Percentiles rank a stretch among this genome's conserved stretches.
phyloP scores from a whole-genome alignment of 192 early-diverging fungal genomes.

The Umbelopsis vinacea region DNA sequence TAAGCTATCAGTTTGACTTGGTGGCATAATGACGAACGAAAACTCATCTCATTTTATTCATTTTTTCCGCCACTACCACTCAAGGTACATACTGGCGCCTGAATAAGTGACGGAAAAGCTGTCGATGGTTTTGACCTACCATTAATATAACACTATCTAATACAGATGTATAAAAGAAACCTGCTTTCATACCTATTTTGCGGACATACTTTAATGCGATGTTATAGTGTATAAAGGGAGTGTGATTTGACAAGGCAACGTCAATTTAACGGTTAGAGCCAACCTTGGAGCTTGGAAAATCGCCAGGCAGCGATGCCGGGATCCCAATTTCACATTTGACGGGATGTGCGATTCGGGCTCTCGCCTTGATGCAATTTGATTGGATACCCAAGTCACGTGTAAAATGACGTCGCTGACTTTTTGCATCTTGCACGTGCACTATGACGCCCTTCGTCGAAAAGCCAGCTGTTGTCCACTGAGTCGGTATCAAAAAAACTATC shows the following conservation, averaged over 20 bases:
- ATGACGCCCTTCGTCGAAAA: constrained; percentile 8
- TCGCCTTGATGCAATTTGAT: neutral
- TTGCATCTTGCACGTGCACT: constrained; percentile 16
- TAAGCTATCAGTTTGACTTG: constrained; percentile 39
- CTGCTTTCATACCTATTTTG: no score
- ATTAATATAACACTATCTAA: no score
- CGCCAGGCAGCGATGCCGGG: no score
- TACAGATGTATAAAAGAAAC: no score
- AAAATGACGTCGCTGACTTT: neutral
- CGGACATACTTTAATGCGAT: no score
- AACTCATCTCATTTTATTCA: neutral
- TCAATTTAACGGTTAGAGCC: no score
- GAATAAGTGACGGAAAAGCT: neutral
- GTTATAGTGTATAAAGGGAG: no score
- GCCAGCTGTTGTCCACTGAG: constrained; percentile 18
- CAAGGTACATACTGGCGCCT: constrained; percentile 20
- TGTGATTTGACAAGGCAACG: no score
- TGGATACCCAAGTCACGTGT: neutral
- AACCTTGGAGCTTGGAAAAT: no score
- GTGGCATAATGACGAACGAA: neutral
- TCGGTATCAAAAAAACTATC: constrained; percentile 22
- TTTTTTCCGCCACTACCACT: neutral
- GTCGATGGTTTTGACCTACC: no score
- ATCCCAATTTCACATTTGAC: no score
- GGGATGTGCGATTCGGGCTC: no score